Evolutionary conservation across 2,329 filamentous ascomycete genomes (phyloP).

Genomic region (Diaporthe helianthi): DNA sequence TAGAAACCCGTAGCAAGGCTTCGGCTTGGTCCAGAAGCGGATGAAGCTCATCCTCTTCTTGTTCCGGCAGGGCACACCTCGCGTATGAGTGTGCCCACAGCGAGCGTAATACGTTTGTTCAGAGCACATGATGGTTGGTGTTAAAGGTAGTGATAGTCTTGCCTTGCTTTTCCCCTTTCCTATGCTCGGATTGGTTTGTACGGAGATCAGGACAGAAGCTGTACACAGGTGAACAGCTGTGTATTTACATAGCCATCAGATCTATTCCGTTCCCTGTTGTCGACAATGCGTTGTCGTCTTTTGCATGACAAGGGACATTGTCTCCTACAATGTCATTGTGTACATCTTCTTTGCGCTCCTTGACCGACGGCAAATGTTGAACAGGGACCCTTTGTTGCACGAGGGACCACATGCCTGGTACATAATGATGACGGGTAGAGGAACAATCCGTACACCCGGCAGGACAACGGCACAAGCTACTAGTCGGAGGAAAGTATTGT

Average conservation of each 20-base stretch:
- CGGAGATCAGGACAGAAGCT: neutral
- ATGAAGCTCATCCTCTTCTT: neutral
- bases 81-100: neutral
- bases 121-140: neutral
- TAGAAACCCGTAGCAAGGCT: neutral
- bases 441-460: neutral
- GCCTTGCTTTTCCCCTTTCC: neutral
- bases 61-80: neutral
- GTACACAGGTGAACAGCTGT: accelerated
- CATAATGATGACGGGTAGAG: no score
- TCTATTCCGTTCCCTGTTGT: neutral
- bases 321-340: neutral
- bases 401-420: neutral
- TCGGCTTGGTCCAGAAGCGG: neutral
- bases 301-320: neutral
- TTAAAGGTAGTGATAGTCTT: no score
- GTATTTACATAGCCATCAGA: neutral
- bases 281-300: neutral
- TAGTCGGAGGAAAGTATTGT: neutral
- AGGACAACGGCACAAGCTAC: neutral
- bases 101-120: neutral
- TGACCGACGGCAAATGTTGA: neutral
- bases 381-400: neutral
- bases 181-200: neutral
- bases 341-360: neutral